Percentiles rank a stretch among this genome's conserved stretches.
phyloP scores from a whole-genome alignment of 495 filamentous ascomycete genomes.

The Penicillium nucicola region DNA sequence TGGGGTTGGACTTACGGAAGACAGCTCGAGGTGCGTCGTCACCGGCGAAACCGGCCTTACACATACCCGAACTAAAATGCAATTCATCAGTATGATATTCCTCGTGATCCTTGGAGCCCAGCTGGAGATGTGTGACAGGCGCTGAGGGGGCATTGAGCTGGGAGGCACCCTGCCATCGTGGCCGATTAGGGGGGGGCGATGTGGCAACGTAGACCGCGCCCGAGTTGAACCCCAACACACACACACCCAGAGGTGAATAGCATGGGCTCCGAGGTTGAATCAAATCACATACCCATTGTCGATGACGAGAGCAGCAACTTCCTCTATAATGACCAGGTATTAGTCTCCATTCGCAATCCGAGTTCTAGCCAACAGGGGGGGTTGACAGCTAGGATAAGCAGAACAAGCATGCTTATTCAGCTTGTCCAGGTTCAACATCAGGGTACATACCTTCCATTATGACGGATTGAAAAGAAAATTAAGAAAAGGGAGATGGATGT shows the following conservation, averaged over 20 bases:
- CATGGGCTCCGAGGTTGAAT: constrained; percentile 15
- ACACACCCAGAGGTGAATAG: constrained; percentile 3
- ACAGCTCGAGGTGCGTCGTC: constrained; percentile 99
- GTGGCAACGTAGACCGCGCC: constrained; percentile 24
- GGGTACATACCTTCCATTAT: constrained; percentile 75
- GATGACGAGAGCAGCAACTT: constrained; percentile 99
- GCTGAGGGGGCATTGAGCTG: constrained; percentile 16
- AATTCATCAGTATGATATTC: constrained; percentile 46
- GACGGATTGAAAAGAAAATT: constrained; percentile 40
- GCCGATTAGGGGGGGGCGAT: constrained; percentile 16
- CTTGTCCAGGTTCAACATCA: no score
- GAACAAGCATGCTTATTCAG: constrained; percentile 20
- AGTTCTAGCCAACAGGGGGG: constrained; percentile 4
- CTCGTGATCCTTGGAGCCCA: not conserved
- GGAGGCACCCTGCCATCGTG: constrained; percentile 12
- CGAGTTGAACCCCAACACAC: constrained; percentile 18
- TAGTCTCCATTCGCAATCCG: constrained; percentile 38
- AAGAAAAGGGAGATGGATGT: constrained; percentile 38
- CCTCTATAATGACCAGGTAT: constrained; percentile 67
- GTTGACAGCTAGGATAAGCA: constrained; percentile 26
- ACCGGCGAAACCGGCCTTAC: constrained; percentile 99
- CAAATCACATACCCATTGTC: constrained; percentile 94
- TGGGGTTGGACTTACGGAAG: constrained; percentile 85
- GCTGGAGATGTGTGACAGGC: constrained; percentile 1
- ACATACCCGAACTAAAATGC: constrained; percentile 92